These are phyloP conservation scores for Aspergillus indologenus DNA, from an alignment of 495 filamentous ascomycete species.

Conservation along the genomic window DNA sequence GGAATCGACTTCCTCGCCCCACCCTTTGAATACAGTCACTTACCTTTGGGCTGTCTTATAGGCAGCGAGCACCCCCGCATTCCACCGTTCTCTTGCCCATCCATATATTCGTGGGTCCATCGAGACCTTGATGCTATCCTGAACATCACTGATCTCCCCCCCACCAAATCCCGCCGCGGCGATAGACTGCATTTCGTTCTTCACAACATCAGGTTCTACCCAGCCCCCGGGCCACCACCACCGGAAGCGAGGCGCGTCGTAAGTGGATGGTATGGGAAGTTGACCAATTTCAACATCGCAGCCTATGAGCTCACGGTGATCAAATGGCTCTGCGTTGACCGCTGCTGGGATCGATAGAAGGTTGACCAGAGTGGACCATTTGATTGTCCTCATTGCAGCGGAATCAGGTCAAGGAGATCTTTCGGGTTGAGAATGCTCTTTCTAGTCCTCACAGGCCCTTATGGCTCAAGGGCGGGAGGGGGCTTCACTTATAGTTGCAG, in stretches of 20 bases:
- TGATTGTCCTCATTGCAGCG: no score
- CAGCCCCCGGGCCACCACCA: constrained; percentile 7
- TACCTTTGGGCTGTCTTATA: constrained; percentile 2
- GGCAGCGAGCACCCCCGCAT: not conserved
- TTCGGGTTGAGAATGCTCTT: no score
- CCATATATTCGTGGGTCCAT: constrained; percentile 3
- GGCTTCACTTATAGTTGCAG: no score
- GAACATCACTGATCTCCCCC: constrained; percentile 1
- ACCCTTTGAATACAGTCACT: not conserved
- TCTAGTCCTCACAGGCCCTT: no score
- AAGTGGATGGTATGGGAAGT: not conserved
- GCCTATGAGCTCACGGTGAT: no score
- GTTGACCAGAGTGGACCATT: no score
- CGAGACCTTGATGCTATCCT: constrained; percentile 1
- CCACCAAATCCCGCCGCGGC: constrained; percentile 5
- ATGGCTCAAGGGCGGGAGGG: no score
- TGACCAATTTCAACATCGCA: not conserved
- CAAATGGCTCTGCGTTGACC: no score
- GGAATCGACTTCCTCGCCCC: no score
- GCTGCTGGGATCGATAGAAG: no score
- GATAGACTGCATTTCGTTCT: not conserved
- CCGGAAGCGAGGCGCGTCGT: constrained; percentile 3
- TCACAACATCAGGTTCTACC: constrained; percentile 1
- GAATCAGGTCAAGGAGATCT: no score
- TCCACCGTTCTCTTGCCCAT: constrained; percentile 1